Conservation (phyloP, 768 basidiomycete species). For the Chalciporus pseudorubinellus region DNA sequence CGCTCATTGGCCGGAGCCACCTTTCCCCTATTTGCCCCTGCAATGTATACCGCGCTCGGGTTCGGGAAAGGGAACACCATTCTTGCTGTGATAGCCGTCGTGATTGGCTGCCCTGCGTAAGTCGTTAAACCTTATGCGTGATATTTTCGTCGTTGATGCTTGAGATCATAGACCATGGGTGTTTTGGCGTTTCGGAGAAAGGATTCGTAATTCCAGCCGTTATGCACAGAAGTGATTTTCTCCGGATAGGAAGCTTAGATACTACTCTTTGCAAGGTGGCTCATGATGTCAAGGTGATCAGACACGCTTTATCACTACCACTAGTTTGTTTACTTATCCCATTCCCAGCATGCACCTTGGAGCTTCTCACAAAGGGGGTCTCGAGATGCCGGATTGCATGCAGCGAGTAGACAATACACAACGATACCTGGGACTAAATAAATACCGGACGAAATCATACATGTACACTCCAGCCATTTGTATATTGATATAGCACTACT, state of each 20-base stretch:
- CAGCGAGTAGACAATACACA: too few species aligned
- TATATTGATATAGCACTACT: too few species aligned
- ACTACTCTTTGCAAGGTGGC: too few species aligned
- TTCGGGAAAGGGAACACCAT: constrained; percentile 70
- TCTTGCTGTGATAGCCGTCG: constrained; percentile 56
- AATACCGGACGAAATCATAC: too few species aligned
- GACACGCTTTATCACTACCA: too few species aligned
- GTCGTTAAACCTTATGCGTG: not conserved
- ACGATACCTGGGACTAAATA: too few species aligned
- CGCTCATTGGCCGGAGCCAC: constrained; percentile 69
- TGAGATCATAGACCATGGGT: constrained; percentile 39
- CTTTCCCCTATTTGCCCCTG: constrained; percentile 75
- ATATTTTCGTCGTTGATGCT: constrained; percentile 29
- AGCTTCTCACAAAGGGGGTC: too few species aligned
- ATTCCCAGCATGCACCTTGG: too few species aligned
- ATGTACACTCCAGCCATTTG: too few species aligned
- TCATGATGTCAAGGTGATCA: too few species aligned
- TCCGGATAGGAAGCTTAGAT: not conserved
- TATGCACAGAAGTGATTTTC: constrained; percentile 28
- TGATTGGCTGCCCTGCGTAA: constrained; percentile 55
- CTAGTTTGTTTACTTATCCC: too few species aligned
- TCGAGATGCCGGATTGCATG: too few species aligned
- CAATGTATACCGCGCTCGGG: constrained; percentile 63
- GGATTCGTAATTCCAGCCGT: constrained; percentile 49
- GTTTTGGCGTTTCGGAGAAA: constrained; percentile 46